Conservation (phyloP, 805 yeast genomes). For the Blastobotrys chiropterorum region DNA sequence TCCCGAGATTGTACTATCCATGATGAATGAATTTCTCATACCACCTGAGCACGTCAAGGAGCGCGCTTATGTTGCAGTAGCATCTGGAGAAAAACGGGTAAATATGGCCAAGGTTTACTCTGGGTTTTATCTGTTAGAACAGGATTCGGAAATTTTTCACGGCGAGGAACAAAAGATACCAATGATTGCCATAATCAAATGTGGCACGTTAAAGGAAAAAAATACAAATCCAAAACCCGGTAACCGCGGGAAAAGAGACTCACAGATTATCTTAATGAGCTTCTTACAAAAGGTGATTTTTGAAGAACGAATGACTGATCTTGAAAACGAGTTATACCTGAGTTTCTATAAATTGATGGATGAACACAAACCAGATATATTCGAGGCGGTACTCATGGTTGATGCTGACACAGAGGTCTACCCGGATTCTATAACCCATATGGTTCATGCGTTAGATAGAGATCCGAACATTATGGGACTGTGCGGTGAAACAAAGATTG, state of each 20-base stretch:
- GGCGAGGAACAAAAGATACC: slow-evolving; percentile 42
- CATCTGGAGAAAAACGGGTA: slow-evolving; percentile 69
- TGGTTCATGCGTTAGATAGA: slow-evolving; percentile 81
- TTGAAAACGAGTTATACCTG: slow-evolving; percentile 71
- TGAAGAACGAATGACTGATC: slow-evolving; percentile 89
- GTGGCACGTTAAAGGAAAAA: slow-evolving; percentile 76
- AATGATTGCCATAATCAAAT: slow-evolving; percentile 68
- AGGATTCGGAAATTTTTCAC: slow-evolving; percentile 59
- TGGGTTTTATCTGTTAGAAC: slow-evolving; percentile 66
- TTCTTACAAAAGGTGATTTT: slow-evolving; percentile 82
- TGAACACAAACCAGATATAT: slow-evolving; percentile 74
- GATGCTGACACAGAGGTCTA: slow-evolving; percentile 90
- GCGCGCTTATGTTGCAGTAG: slow-evolving; percentile 78
- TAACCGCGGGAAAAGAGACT: slow-evolving; percentile 93
- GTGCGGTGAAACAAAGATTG: slow-evolving; percentile 91
- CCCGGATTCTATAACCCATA: slow-evolving; percentile 82
- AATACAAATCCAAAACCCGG: slow-evolving; percentile 69
- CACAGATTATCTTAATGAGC: slow-evolving; percentile 87
- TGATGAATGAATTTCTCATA: slow-evolving; percentile 62
- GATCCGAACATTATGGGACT: slow-evolving; percentile 86
- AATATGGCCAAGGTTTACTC: slow-evolving; percentile 83
- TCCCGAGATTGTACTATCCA: slow-evolving; percentile 66
- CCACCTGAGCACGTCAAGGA: slow-evolving; percentile 62
- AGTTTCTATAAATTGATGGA: slow-evolving; percentile 22
- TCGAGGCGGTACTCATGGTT: slow-evolving; percentile 82